Conservation (phyloP, 2,329 filamentous ascomycete genomes). For the Ophiostoma quercus region DNA sequence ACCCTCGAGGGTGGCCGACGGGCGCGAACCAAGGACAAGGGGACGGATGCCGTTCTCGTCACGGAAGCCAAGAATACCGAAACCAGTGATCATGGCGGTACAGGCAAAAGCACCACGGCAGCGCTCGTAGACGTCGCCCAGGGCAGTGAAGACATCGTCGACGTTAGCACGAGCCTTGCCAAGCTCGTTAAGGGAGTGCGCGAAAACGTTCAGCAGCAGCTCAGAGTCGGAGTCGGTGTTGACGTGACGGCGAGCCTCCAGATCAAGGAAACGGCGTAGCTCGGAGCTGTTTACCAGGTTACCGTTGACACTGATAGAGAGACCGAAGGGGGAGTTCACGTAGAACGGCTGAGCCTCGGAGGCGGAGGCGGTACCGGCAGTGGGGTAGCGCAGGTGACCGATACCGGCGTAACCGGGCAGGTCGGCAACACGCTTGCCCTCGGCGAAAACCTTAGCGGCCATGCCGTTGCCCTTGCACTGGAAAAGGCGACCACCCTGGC, state of each 20-base stretch:
- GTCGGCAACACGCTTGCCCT: conserved; percentile 61
- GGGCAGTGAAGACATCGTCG: conserved; percentile 69
- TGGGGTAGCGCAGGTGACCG: conserved; percentile 83
- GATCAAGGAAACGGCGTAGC: conserved; percentile 65
- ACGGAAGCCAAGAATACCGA: conserved; percentile 71
- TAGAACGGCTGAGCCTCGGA: conserved; percentile 91
- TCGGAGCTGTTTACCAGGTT: conserved; percentile 76
- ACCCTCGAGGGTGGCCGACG: conserved; percentile 55
- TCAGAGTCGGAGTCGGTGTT: conserved; percentile 89
- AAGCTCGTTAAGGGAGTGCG: conserved; percentile 74
- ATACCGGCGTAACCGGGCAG: conserved; percentile 78
- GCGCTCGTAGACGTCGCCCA: conserved; percentile 66
- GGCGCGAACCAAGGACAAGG: conserved; percentile 69
- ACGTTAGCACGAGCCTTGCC: conserved; percentile 79
- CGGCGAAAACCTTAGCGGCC: conserved; percentile 66
- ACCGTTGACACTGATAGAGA: conserved; percentile 78
- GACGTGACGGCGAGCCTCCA: conserved; percentile 76
- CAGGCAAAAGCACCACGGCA: conserved; percentile 78
- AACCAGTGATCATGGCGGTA: conserved; percentile 78
- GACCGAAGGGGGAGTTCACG: conserved; percentile 79
- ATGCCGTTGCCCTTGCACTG: conserved; percentile 90
- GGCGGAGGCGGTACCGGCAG: conserved; percentile 66
- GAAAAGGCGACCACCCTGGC: conserved; percentile 69
- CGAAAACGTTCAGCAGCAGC: conserved; percentile 83
- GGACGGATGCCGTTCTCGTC: conserved; percentile 80